Percentiles rank a stretch among this genome's conserved stretches.
These are phyloP conservation scores for Pseudodiploospora longispora DNA, from an alignment of 2,329 filamentous ascomycete genomes.

Conservation along the genomic window DNA sequence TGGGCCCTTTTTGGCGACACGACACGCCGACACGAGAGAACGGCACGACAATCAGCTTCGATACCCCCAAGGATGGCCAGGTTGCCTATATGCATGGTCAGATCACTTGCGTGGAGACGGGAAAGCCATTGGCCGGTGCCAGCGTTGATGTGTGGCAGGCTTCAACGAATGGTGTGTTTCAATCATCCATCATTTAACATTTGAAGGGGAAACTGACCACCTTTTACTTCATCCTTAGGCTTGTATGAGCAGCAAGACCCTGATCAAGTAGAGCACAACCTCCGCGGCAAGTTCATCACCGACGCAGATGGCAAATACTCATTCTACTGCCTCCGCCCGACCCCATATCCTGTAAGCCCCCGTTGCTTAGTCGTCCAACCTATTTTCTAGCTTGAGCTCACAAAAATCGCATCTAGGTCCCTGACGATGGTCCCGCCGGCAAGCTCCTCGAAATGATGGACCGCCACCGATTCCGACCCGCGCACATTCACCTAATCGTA, in stretches of 20 bases:
- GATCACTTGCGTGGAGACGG: slow-evolving; percentile 48
- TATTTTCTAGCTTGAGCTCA: slow-evolving; percentile 1
- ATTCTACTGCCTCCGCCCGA: slow-evolving; percentile 53
- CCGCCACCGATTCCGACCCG: slow-evolving; percentile 48
- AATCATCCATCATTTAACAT: background rate
- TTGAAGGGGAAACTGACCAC: too few species aligned
- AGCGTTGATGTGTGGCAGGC: slow-evolving; percentile 75
- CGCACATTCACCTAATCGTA: slow-evolving; percentile 53
- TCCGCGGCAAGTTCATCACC: slow-evolving; percentile 64
- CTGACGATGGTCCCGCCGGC: slow-evolving; percentile 44
- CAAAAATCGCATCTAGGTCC: slow-evolving; percentile 16
- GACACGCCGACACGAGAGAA: slow-evolving; percentile 63
- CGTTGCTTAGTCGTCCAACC: too few species aligned
- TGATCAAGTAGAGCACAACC: slow-evolving; percentile 62
- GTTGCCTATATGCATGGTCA: slow-evolving; percentile 58
- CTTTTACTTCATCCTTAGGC: slow-evolving; percentile 15
- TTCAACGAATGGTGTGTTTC: slow-evolving; percentile 53
- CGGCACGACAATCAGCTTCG: slow-evolving; percentile 56
- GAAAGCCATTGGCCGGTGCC: slow-evolving; percentile 55
- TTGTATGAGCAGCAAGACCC: slow-evolving; percentile 67
- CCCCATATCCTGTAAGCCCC: slow-evolving; percentile 39
- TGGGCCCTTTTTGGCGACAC: slow-evolving; percentile 77
- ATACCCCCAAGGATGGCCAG: slow-evolving; percentile 40
- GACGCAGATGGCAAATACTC: slow-evolving; percentile 56
- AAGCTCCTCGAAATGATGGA: slow-evolving; percentile 45